Evolutionary conservation across 345 rosid genomes (phyloP).

Genomic region (Eucalyptus pumila): DNA sequence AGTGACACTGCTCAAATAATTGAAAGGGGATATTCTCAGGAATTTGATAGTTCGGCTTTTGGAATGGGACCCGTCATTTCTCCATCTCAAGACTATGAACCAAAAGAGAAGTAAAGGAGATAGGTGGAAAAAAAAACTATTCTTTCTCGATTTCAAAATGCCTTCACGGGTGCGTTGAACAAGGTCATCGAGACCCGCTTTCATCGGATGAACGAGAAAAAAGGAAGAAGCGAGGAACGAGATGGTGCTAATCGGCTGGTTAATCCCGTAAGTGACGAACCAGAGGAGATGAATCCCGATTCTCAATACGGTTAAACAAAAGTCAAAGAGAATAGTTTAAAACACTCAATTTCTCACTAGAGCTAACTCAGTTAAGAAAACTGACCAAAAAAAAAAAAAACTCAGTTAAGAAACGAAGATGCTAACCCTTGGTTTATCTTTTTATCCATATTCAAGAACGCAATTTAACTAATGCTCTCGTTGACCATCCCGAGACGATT

Average conservation of each 20-base stretch:
- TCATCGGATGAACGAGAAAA: not conserved
- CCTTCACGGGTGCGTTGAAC: not conserved
- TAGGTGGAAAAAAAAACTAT: not conserved
- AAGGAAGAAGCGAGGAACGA: not conserved
- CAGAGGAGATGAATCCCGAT: not conserved
- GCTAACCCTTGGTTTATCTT: not conserved
- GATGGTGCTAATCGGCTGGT: not conserved
- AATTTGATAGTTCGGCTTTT: not conserved
- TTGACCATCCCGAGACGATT: not conserved
- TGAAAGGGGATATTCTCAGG: not conserved
- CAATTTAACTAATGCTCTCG: not conserved
- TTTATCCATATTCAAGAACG: not conserved
- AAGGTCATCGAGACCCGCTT: not conserved
- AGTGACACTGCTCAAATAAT: not conserved
- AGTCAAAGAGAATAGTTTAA: not conserved
- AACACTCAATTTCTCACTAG: not conserved
- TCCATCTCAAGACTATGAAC: not conserved
- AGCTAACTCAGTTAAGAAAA: not conserved
- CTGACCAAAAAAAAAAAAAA: too few species aligned
- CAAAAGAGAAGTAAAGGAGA: not conserved
- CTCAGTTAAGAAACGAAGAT: not conserved
- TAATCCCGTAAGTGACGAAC: not conserved
- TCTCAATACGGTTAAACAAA: not conserved
- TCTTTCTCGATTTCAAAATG: not conserved
- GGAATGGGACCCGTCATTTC: not conserved